These are phyloP conservation scores for Lagerstroemia fauriei DNA, from an alignment of 441 rosid genomes.

Conservation along the genomic window DNA sequence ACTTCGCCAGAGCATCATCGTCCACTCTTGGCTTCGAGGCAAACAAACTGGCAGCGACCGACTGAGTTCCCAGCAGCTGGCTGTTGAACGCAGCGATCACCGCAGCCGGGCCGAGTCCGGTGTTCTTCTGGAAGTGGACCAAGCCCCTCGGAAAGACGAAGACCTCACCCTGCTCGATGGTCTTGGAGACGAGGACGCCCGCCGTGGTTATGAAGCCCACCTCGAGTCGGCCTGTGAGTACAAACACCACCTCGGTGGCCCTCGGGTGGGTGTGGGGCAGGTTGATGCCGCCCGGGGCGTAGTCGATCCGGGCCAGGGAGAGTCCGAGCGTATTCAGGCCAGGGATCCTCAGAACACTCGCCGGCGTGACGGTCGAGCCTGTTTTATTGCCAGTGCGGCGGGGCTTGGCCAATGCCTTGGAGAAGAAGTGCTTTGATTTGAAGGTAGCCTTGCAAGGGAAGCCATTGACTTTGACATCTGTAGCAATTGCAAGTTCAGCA, in stretches of 20 bases:
- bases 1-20: not conserved
- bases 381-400: not conserved
- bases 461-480: not conserved
- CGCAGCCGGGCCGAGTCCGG: not conserved
- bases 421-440: not conserved
- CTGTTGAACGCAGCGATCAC: not conserved
- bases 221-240: not conserved
- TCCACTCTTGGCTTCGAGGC: not conserved
- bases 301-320: not conserved
- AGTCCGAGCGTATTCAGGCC: not conserved
- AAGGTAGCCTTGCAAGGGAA: not conserved
- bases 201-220: not conserved
- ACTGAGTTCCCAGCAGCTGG: not conserved
- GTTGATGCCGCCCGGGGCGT: not conserved
- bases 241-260: not conserved
- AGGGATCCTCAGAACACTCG: not conserved
- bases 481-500: not conserved
- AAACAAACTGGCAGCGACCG: not conserved
- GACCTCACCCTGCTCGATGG: not conserved
- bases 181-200: not conserved
- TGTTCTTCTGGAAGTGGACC: not conserved
- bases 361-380: not conserved
- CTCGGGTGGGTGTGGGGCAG: not conserved
- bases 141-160: not conserved
- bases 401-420: not conserved